Percentiles rank a stretch among this genome's conserved stretches.
phyloP scores from a whole-genome alignment of 495 filamentous ascomycete species.

The Podospora pseudoanserina region DNA sequence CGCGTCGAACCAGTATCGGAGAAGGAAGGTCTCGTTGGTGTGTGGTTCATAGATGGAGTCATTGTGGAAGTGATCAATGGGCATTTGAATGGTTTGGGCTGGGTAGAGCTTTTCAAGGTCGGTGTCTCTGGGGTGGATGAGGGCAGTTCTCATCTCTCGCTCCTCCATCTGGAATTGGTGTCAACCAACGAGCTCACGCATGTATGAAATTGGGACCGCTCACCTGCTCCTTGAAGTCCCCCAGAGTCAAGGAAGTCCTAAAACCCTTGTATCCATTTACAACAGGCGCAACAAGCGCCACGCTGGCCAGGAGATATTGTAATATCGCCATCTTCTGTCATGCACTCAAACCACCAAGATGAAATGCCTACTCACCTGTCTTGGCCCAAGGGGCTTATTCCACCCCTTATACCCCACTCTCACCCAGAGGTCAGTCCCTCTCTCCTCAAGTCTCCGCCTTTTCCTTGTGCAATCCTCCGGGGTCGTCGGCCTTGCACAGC shows the following conservation, averaged over 20 bases:
- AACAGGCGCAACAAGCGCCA: slow-evolving; percentile 13
- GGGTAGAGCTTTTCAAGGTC: slow-evolving; percentile 24
- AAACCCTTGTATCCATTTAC: slow-evolving; percentile 11
- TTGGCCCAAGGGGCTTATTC: background rate
- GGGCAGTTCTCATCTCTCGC: slow-evolving; percentile 1
- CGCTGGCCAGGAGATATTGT: slow-evolving; percentile 13
- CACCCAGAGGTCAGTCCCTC: background rate
- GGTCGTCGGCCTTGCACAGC: background rate
- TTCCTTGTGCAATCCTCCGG: background rate
- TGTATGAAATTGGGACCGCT: background rate
- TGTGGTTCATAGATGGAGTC: slow-evolving; percentile 67
- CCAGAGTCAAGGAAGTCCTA: slow-evolving; percentile 18
- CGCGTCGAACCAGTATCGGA: slow-evolving; percentile 73
- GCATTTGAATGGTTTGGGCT: slow-evolving; percentile 58
- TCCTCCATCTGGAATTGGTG: slow-evolving; percentile 6
- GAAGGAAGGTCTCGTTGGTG: slow-evolving; percentile 52
- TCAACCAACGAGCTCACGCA: background rate
- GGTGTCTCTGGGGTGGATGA: slow-evolving; percentile 3
- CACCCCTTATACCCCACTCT: background rate
- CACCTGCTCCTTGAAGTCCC: slow-evolving; percentile 21
- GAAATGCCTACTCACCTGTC: background rate
- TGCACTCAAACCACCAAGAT: background rate
- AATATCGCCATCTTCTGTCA: slow-evolving; percentile 13
- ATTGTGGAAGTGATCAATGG: slow-evolving; percentile 74
- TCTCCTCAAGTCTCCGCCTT: background rate